Percentiles rank a stretch among this genome's conserved stretches.
Evolutionary conservation across 2,329 filamentous ascomycete genomes (phyloP).

Genomic region (Gaeumannomyces tritici): DNA sequence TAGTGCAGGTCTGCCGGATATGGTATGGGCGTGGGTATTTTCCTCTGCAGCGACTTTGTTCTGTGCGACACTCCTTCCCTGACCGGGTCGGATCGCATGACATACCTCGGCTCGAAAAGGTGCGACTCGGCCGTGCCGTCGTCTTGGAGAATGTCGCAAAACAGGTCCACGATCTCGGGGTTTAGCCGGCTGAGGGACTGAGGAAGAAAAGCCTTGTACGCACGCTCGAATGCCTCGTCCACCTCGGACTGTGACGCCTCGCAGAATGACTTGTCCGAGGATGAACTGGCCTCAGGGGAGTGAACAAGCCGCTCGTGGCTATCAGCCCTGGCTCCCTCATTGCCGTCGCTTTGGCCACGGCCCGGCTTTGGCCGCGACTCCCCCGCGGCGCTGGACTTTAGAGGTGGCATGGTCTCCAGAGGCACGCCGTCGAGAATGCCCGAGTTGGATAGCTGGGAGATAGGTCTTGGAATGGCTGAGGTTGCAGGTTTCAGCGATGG

Average conservation of each 20-base stretch:
- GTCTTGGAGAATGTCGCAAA: slow-evolving; percentile 50
- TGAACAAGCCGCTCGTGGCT: slow-evolving; percentile 10
- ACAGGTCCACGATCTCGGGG: slow-evolving; percentile 46
- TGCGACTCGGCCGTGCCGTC: slow-evolving; percentile 43
- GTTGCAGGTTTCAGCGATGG: slow-evolving; percentile 13
- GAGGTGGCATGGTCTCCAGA: slow-evolving; percentile 22
- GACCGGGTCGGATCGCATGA: slow-evolving; percentile 13
- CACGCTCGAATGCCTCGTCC: slow-evolving; percentile 13
- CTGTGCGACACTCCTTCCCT: slow-evolving; percentile 1
- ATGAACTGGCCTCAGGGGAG: slow-evolving; percentile 9
- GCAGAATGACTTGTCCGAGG: slow-evolving; percentile 12
- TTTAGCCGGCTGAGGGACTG: slow-evolving; percentile 47
- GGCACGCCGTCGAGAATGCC: slow-evolving; percentile 22
- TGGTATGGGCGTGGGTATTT: not conserved
- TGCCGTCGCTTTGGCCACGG: slow-evolving; percentile 11
- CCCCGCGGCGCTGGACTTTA: slow-evolving; percentile 9
- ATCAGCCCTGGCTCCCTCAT: slow-evolving; percentile 10
- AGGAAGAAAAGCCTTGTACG: slow-evolving; percentile 33
- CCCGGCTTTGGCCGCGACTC: slow-evolving; percentile 13
- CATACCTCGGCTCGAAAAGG: slow-evolving; percentile 29
- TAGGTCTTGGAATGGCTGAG: slow-evolving; percentile 17
- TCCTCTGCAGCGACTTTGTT: not conserved
- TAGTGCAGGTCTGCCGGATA: slow-evolving; percentile 1
- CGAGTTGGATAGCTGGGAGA: slow-evolving; percentile 22
- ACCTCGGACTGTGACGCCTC: slow-evolving; percentile 9